Evolutionary conservation across 2,329 filamentous ascomycete genomes (phyloP), one percentile per base, ranked within the genome.

Genomic region (Westerdykella ornata): DNA sequence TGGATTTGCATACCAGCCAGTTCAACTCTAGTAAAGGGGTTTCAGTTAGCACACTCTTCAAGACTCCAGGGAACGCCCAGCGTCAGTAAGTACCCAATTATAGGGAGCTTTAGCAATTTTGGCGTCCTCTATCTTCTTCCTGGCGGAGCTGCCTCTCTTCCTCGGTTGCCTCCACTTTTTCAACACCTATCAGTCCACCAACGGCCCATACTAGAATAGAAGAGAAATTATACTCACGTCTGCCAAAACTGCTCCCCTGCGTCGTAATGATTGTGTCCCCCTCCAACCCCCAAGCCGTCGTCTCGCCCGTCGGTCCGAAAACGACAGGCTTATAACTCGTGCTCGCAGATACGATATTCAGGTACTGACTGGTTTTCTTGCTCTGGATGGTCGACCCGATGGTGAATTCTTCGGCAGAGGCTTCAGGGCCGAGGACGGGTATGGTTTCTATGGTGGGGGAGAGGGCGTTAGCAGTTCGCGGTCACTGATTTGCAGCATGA

Each of bases 311-410:
- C 11, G 60, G 53, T 17, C 63, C 65, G 47, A 77, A 73, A 5
- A 62, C 66, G 22, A 77, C 60, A n/a, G 71, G 70, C 59, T 76
- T 75, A 59, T 76, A 77, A 35, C 70, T 74, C 19, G 71, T 72
- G 37, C 53, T 62, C 38, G 69, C 68, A 18, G 52, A 60, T 30
- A 65, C 63, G 22, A 77, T 68, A 49, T 75, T 75, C 35, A 77
- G 62, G 51, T 70, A 77, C 39, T 63, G 44, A 42, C 62, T 68
- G 22, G 71, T 71, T 47, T 73, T 75, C 45, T 66, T 66, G 51
- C 67, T 72, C 62, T 71, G 68, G 49, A 77, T 76, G 16, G 71
- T 71, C 11, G 63, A 61, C 17, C 57, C 68, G 51, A 77, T 74
- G 45, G 68, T 67, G 56, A 75, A 77, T 45, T 68, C 71, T 49